These are phyloP conservation scores for Leccinum fibrillosum DNA, from an alignment of 768 basidiomycete genomes.

Conservation along the genomic window DNA sequence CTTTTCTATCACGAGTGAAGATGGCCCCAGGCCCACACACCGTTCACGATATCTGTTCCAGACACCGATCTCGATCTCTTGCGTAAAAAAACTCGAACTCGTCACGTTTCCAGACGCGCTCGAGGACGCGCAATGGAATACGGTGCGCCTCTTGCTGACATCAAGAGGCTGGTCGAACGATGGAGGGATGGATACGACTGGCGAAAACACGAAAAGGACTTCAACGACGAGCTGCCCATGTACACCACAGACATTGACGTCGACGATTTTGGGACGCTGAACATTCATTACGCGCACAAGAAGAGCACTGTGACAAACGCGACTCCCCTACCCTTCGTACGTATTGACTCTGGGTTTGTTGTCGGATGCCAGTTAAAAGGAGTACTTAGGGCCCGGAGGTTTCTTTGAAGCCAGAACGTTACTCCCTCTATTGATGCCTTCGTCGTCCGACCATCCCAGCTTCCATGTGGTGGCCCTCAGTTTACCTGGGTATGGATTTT, in stretches of 20 bases:
- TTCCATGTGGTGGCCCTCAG: slow-evolving; percentile 63
- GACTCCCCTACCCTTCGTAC: slow-evolving; percentile 55
- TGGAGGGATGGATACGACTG: slow-evolving; percentile 60
- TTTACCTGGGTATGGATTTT: slow-evolving; percentile 62
- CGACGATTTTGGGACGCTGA: slow-evolving; percentile 43
- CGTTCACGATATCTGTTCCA: slow-evolving; percentile 48
- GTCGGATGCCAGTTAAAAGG: not conserved
- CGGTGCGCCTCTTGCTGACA: slow-evolving; percentile 47
- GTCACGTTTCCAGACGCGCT: slow-evolving; percentile 55
- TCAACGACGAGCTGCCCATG: slow-evolving; percentile 51
- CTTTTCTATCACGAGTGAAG: not conserved
- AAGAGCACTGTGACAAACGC: slow-evolving; percentile 42
- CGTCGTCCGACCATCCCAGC: slow-evolving; percentile 42
- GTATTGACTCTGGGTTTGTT: slow-evolving; percentile 7
- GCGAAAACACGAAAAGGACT: slow-evolving; percentile 47
- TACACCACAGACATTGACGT: slow-evolving; percentile 51
- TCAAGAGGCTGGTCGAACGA: slow-evolving; percentile 43
- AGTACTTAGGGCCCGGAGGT: slow-evolving; percentile 54
- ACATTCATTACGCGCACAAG: slow-evolving; percentile 60
- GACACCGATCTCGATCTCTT: slow-evolving; percentile 41
- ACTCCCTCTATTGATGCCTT: slow-evolving; percentile 46
- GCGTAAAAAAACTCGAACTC: slow-evolving; percentile 43
- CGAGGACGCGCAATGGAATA: slow-evolving; percentile 49
- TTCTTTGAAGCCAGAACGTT: slow-evolving; percentile 50
- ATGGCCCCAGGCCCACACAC: slow-evolving; percentile 36